Base-by-base conservation (phyloP, 305 asterid species). In the Nicotiana rustica region DNA sequence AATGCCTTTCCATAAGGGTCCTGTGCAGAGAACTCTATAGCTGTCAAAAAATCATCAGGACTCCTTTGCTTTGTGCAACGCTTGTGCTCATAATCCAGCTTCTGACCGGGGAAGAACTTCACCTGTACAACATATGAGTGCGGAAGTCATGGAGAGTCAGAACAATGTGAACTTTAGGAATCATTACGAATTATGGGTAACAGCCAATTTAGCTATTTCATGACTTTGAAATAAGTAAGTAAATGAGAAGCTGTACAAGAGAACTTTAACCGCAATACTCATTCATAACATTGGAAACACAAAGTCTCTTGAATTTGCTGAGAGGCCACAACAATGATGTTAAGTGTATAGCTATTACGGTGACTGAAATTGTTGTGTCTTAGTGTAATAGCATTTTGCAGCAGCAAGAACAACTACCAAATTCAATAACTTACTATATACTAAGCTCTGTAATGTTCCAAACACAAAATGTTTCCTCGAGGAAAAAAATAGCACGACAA, bases 1-100 rank as follows among this genome's bases (percentile, higher is more conserved):
- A 91, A 86, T 49, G 98, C 95, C 82, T 83, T 91, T 65, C 99
- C 99, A 82, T 96, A 96, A 19, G 98, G 98, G 67, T 89, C 77
- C 82, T 92, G 91, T 17, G 87, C 88, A 52, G 98, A 92, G 90
- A 95, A 96, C 87, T 92, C 92, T 19, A 92, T 91, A 10, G 94
- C 99, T 41, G 99, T 96, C 78, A 96, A 80, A 69, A 92, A 88
- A 86, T 92, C 86, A 80, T 66, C 82, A 33, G 82, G 89, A 60
- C 69, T 85, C 82, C 89, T 89, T 78, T 92, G 95, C 62, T 87
- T 88, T 78, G 85, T 88, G 19, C 97, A 92, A 68, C 84, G 89
- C 88, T 87, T 95, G 31, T 84, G 80, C 80, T 93, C 97, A 73
- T 95, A 95, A 62, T 93, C 98, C 85, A 96, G 87, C 93, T 91